Evolutionary conservation across 148 eudicot species (phyloP).

Genomic region (Agrostemma githago): DNA sequence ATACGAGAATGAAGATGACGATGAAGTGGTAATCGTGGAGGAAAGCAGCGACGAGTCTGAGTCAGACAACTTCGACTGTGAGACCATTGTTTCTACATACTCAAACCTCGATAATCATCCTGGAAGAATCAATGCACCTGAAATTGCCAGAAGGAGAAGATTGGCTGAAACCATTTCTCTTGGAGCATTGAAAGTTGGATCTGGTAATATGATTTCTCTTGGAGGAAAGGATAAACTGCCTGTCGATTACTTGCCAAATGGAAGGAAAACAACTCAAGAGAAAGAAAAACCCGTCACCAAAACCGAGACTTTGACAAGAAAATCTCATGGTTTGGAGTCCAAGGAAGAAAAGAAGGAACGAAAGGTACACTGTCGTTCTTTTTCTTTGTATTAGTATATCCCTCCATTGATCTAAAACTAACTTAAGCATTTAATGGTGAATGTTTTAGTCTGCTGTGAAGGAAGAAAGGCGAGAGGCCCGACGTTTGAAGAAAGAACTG

Average conservation of each 20-base stretch:
- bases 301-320: constrained; percentile 45
- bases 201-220: constrained; percentile 51
- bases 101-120: constrained; percentile 96
- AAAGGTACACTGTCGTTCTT: constrained; percentile 42
- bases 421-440: neutral
- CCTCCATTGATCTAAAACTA: neutral
- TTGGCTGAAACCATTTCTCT: constrained; percentile 49
- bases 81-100: constrained; percentile 79
- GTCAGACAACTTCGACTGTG: constrained; percentile 86
- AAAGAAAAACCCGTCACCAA: constrained; percentile 41
- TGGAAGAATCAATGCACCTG: constrained; percentile 75
- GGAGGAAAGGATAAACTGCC: constrained; percentile 78
- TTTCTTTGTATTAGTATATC: neutral
- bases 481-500: constrained; percentile 65
- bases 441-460: constrained; percentile 69
- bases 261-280: constrained; percentile 39
- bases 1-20: constrained; percentile 52
- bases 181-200: constrained; percentile 32
- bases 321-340: constrained; percentile 66
- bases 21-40: constrained; percentile 42
- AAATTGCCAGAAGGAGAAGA: constrained; percentile 50
- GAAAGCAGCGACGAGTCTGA: constrained; percentile 93
- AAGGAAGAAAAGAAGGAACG: constrained; percentile 98
- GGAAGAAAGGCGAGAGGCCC: constrained; percentile 83
- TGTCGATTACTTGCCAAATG: constrained; percentile 65